Conservation (phyloP, 106 monocot species). For the Platanthera zijinensis region DNA sequence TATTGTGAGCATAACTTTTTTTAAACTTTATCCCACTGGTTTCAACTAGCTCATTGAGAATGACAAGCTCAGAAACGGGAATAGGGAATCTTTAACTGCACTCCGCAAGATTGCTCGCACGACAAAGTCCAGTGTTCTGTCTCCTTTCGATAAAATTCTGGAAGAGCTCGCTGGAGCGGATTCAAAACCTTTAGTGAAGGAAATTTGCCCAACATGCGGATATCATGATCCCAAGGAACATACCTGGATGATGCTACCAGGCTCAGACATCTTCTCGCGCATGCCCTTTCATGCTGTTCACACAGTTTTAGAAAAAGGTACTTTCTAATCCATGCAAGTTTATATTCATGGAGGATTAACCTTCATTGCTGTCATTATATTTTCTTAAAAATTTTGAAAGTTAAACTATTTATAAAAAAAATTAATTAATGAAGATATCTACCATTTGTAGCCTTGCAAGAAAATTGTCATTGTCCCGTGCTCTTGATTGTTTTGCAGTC, state of each 20-base stretch:
- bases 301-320: conserved; percentile 75
- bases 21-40: not conserved
- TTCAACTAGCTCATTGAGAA: conserved; percentile 69
- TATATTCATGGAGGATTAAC: too few relatives aligned
- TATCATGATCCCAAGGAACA: conserved; percentile 58
- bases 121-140: conserved; percentile 74
- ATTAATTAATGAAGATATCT: too few relatives aligned
- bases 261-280: conserved; percentile 73
- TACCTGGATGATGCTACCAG: conserved; percentile 90
- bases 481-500: too few relatives aligned
- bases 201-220: conserved; percentile 89
- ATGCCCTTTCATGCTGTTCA: conserved; percentile 91
- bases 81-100: conserved; percentile 84
- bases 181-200: conserved; percentile 54
- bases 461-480: too few relatives aligned
- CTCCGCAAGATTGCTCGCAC: conserved; percentile 85
- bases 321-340: not conserved
- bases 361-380: not conserved
- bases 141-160: conserved; percentile 83
- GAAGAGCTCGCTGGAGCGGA: conserved; percentile 45
- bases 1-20: not conserved
- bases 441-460: too few relatives aligned
- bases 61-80: conserved; percentile 72
- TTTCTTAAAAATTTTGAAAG: not conserved
- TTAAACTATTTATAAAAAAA: not conserved